Conservation (phyloP, 1,139 yeast species). For the Yamadazyma triangularis region DNA sequence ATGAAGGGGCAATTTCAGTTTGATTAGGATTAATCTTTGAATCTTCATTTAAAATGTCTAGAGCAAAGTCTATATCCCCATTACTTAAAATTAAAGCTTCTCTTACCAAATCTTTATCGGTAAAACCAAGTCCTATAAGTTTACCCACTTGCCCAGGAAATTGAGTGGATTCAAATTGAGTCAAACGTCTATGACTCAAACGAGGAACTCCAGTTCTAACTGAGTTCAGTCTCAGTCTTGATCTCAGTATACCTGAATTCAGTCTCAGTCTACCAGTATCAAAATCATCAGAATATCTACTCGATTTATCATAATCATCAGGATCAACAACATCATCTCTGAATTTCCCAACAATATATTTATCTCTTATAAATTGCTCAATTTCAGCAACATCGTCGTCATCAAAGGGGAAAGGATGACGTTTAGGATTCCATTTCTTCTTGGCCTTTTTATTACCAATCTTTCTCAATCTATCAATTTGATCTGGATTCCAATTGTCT, state of each 20-base stretch:
- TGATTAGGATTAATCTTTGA: slow-evolving; percentile 30
- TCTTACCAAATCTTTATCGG: slow-evolving; percentile 41
- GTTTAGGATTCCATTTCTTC: slow-evolving; percentile 57
- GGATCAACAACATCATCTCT: slow-evolving; percentile 28
- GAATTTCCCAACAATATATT: slow-evolving; percentile 45
- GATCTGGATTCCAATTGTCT: slow-evolving; percentile 69
- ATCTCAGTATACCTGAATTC: slow-evolving; percentile 9
- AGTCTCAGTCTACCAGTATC: slow-evolving; percentile 9
- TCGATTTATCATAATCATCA: slow-evolving; percentile 13
- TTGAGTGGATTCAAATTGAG: slow-evolving; percentile 39
- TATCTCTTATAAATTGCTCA: slow-evolving; percentile 50
- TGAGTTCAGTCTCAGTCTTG: slow-evolving; percentile 24
- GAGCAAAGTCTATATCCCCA: slow-evolving; percentile 48
- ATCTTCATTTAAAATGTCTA: slow-evolving; percentile 44
- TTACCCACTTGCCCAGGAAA: slow-evolving; percentile 36
- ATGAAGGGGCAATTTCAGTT: slow-evolving; percentile 38
- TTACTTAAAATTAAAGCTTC: slow-evolving; percentile 47
- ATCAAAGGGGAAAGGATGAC: slow-evolving; percentile 66
- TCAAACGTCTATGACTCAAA: slow-evolving; percentile 39
- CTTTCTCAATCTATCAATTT: slow-evolving; percentile 52
- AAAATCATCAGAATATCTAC: slow-evolving; percentile 1
- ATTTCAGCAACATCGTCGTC: slow-evolving; percentile 51
- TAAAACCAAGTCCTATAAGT: slow-evolving; percentile 42
- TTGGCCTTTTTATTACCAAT: slow-evolving; percentile 67
- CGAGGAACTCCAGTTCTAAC: slow-evolving; percentile 20